Percentiles rank a stretch among this genome's conserved stretches.
phyloP scores from a whole-genome alignment of 768 basidiomycete species.

The Chalciporus chontae region DNA sequence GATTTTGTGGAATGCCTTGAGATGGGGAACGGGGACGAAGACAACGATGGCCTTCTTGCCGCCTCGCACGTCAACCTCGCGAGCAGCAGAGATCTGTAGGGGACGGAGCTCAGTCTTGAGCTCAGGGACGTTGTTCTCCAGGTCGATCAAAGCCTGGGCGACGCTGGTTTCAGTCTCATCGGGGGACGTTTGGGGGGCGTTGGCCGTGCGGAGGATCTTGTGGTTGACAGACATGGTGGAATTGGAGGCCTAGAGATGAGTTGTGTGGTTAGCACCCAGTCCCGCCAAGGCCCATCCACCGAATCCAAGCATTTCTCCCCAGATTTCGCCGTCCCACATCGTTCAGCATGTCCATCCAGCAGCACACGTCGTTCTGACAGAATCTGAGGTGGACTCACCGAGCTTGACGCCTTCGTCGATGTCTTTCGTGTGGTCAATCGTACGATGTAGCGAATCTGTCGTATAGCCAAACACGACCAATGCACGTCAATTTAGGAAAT shows the following conservation, averaged over 20 bases:
- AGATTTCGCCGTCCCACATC: constrained; percentile 13
- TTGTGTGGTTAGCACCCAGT: constrained; percentile 42
- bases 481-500: constrained; percentile 11
- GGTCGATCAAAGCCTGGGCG: constrained; percentile 94
- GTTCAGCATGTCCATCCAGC: constrained; percentile 22
- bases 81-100: constrained; percentile 96
- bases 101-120: constrained; percentile 95
- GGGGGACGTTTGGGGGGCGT: constrained; percentile 85
- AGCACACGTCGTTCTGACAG: constrained; percentile 13
- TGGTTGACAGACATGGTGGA: constrained; percentile 64
- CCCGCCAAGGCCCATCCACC: constrained; percentile 51
- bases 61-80: constrained; percentile 98
- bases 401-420: constrained; percentile 60
- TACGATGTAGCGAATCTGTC: constrained; percentile 4
- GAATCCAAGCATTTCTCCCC: constrained; percentile 31
- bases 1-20: constrained; percentile 98
- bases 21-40: constrained; percentile 95
- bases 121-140: constrained; percentile 97
- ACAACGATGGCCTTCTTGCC: constrained; percentile 99
- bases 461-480: constrained; percentile 31
- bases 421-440: constrained; percentile 23
- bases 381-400: constrained; percentile 55
- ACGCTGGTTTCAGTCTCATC: constrained; percentile 89
- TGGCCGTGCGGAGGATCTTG: constrained; percentile 96
- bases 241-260: constrained; percentile 18